Conservation (phyloP, 352 stramenopile species). For the Pythium scleroteichum region DNA sequence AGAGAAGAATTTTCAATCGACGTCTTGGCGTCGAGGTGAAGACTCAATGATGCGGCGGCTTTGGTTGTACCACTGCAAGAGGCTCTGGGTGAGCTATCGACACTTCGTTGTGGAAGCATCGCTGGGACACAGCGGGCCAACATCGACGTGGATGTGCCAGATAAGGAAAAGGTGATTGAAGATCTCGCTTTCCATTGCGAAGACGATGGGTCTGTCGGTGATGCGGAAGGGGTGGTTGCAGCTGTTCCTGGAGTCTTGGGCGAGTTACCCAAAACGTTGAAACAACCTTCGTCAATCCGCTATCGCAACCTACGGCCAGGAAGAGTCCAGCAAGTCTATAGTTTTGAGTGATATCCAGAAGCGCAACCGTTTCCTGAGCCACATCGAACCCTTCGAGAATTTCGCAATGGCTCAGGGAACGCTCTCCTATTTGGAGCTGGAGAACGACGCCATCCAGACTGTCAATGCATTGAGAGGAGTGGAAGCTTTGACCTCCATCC, state of each 20-base stretch:
- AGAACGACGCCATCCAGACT: too few species aligned
- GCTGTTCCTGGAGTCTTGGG: too few species aligned
- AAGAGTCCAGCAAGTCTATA: neutral
- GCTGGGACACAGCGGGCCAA: too few species aligned
- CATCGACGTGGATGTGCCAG: too few species aligned
- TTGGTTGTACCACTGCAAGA: neutral
- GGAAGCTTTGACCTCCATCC: too few species aligned
- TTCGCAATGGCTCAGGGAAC: neutral
- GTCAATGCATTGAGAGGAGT: too few species aligned
- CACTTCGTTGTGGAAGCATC: neutral
- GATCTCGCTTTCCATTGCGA: neutral
- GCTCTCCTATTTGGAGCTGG: too few species aligned
- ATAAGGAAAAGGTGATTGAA: neutral
- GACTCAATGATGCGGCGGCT: neutral
- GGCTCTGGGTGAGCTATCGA: neutral
- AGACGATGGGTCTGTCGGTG: too few species aligned
- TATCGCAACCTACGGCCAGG: neutral
- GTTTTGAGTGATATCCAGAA: constrained; percentile 3
- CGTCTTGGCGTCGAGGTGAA: neutral
- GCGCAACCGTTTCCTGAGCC: neutral
- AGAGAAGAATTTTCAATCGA: neutral
- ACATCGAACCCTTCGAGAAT: neutral
- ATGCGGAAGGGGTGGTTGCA: too few species aligned
- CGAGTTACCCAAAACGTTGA: too few species aligned
- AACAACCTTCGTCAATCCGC: neutral